phyloP scores from a whole-genome alignment of 2,329 filamentous ascomycete genomes.

The Sclerotinia borealis region DNA sequence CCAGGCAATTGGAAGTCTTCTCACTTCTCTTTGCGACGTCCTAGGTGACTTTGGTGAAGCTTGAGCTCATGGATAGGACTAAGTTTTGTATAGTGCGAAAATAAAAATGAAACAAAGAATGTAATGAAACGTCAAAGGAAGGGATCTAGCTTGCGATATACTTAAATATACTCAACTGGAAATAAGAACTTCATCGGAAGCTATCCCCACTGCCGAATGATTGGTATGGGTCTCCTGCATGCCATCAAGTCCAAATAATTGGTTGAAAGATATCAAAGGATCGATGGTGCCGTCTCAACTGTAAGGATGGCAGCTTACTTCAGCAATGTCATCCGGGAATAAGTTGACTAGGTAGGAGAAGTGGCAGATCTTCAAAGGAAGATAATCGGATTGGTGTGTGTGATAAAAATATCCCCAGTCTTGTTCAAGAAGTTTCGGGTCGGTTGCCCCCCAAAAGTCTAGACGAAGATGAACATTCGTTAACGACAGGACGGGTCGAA shows the following conservation, averaged over 20 bases:
- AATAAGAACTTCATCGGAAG: background rate
- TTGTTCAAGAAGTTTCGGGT: background rate
- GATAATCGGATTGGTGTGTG: background rate
- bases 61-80: background rate
- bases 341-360: background rate
- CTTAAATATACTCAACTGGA: background rate
- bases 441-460: background rate
- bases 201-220: background rate
- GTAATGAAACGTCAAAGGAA: background rate
- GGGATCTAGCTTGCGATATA: background rate
- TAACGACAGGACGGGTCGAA: background rate
- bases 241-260: background rate
- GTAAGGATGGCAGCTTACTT: background rate
- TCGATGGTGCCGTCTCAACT: background rate
- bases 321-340: background rate
- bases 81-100: too few relatives aligned
- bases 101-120: background rate
- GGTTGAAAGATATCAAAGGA: background rate
- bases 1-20: background rate
- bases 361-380: background rate
- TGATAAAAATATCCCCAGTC: background rate
- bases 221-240: background rate
- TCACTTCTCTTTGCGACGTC: background rate
- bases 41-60: background rate
- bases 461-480: background rate